Base-by-base conservation (phyloP, 768 basidiomycete species). In the Paxillus ammoniavirescens region DNA sequence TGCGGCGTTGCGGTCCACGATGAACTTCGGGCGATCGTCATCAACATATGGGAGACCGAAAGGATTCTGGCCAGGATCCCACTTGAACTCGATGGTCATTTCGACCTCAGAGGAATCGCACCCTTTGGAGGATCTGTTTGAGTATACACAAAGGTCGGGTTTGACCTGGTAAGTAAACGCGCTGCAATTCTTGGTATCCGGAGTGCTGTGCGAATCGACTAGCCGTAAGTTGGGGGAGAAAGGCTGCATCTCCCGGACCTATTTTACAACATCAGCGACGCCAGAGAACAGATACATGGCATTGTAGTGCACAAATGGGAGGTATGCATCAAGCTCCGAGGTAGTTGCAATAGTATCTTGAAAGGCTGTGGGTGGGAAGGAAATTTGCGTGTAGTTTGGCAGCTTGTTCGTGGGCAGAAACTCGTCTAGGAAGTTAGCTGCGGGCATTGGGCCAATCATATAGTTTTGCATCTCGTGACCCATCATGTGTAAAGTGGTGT, bases 81-180 rank as follows among this genome's bases (percentile, higher is more conserved):
- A 35, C 13, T 54, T 54, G 47, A 54, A 49, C 42, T 54, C 48
- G 5, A 54, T 49, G 23, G 23, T 33, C 26, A 54, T 38, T 18
- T 54, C 47, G 3, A 49, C 13, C 7, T 3, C 21, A 17, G 42
- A 49, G 17, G 35, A 36, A 38, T 54, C 23, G 8, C 42, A 41
- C 2, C 47, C 38, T 15, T 5, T 14, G 8, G 38, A 14, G 13
- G 18, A 31, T 17, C 14, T 42, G 8, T 18, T 13, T 18, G 42
- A 15, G 8, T 55, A 55, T 8, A 55, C 48, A 15, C 41, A 50
- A 2, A 44, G 21, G 12, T 50, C 48, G 9, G 37, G 49, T 35
- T 45, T 55, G 48, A 45, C 21, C 0, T 44, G 28, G 23, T 49
- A 49, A 7, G 28, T 10, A 35, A 41, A 47, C 14, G 26, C 23